phyloP scores from a whole-genome alignment of 176 grass and related monocot species.

The Urochloa ruziziensis region DNA sequence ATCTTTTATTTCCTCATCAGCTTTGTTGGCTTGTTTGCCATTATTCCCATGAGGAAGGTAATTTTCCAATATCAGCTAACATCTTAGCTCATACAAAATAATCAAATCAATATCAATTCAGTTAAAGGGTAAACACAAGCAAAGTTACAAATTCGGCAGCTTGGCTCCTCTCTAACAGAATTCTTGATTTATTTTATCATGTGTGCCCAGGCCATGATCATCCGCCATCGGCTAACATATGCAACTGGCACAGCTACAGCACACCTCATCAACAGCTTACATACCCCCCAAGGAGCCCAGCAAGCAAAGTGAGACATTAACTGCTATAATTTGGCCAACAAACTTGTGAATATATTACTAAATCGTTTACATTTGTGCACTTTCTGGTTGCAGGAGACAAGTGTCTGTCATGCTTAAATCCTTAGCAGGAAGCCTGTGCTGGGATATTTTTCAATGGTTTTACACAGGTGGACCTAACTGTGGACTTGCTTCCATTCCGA shows the following conservation, averaged over 20 bases:
- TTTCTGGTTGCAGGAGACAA: slow-evolving; percentile 25
- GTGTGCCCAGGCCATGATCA: slow-evolving; percentile 31
- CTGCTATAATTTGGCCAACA: not conserved
- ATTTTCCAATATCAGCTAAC: not conserved
- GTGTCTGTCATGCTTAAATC: slow-evolving; percentile 32
- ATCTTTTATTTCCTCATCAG: slow-evolving; percentile 28
- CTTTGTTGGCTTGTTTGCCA: slow-evolving; percentile 39
- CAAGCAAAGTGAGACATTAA: slow-evolving; percentile 11
- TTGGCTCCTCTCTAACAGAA: not conserved
- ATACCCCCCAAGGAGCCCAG: slow-evolving; percentile 29
- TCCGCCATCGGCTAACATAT: slow-evolving; percentile 40
- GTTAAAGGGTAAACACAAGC: not conserved
- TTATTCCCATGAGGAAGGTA: slow-evolving; percentile 41
- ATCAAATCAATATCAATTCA: not conserved
- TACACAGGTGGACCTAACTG: slow-evolving; percentile 32
- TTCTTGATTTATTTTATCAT: not conserved
- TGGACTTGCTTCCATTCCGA: slow-evolving; percentile 41
- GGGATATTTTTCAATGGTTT: slow-evolving; percentile 49
- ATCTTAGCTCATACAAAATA: not conserved
- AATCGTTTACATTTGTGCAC: not conserved
- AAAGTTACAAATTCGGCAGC: not conserved
- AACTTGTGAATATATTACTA: not conserved
- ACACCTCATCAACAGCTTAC: slow-evolving; percentile 56
- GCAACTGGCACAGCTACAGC: slow-evolving; percentile 50
- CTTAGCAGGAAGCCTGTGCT: slow-evolving; percentile 31